Evolutionary conservation across 495 filamentous ascomycete genomes (phyloP), one percentile per base, ranked within the genome.

Genomic region (Penicillium lagena): DNA sequence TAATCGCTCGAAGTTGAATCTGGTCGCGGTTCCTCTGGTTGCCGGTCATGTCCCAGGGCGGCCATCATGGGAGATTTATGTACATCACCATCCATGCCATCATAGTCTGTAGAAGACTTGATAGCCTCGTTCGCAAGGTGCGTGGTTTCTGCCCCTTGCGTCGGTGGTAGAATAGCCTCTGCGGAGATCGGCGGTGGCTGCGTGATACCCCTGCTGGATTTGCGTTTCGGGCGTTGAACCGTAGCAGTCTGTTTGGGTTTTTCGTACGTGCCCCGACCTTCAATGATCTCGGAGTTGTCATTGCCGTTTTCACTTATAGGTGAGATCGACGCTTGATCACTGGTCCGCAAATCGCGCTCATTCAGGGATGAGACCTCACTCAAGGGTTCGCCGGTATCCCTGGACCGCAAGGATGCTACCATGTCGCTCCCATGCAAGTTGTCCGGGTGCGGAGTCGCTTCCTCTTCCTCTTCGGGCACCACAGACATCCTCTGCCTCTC

Each of bases 1-100:
- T 70, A 68, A 56, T 70, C 55, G 53, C 71, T 68, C 7, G 56
- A 62, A 29, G 50, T 54, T 12, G 64, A 64, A 43, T 35, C 51
- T 35, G 61, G 56, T 12, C 50, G 50, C 41, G 54, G 34, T 22
- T 22, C 22, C 22, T 22, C 22, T 22, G 22, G 22, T 4, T 22
- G 2, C 6, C 4, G 22, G 22, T 6, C 22, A 4, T 22, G 4
- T 22, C 22, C 22, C 22, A 45, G 31, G 7, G 44, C 43, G 13
- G 49, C 35, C 28, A 45, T 43, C 42, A 54, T 51, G 40, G 17
- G 33, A 37, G 58, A 47, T 38, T 46, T 47, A 45, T 61, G 49
- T 29, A 39, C 49, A 55, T 53, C 55, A 43, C 38, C 47, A 33
- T 58, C 39, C 28, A 49, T 32, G 34, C 42, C 50, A 47, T 56